Percentiles rank a stretch among this genome's conserved stretches.
Evolutionary conservation across 345 rosid genomes (phyloP).

Genomic region (Noccaea caerulescens): DNA sequence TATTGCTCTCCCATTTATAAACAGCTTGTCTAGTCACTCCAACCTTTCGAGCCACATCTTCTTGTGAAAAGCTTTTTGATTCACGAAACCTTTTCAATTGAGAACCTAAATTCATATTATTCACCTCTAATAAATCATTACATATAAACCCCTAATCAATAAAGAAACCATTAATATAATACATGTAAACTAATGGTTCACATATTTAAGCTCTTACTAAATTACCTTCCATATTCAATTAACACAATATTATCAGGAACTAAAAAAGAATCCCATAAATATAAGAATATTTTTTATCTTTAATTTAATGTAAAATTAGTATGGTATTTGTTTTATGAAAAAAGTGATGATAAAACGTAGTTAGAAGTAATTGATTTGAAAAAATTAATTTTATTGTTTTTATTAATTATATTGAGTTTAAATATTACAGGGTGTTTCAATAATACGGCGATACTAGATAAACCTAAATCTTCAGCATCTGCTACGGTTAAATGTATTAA

Average conservation of each 20-base stretch:
- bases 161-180: neutral
- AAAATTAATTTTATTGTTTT: neutral
- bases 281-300: neutral
- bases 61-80: neutral
- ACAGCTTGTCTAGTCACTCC: neutral
- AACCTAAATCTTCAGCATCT: neutral
- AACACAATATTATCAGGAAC: neutral
- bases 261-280: neutral
- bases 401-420: neutral
- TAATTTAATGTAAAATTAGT: neutral
- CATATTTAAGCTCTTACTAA: neutral
- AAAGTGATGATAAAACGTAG: neutral
- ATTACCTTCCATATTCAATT: neutral
- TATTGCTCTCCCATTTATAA: neutral
- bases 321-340: neutral
- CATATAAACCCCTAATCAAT: neutral
- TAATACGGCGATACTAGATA: neutral
- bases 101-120: neutral
- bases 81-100: neutral
- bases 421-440: neutral
- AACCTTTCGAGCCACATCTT: neutral
- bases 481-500: neutral
- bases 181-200: neutral
- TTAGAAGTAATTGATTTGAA: neutral
- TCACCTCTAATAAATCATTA: neutral